Base-by-base conservation (phyloP, 768 basidiomycete species). In the Lyophyllum semitale region DNA sequence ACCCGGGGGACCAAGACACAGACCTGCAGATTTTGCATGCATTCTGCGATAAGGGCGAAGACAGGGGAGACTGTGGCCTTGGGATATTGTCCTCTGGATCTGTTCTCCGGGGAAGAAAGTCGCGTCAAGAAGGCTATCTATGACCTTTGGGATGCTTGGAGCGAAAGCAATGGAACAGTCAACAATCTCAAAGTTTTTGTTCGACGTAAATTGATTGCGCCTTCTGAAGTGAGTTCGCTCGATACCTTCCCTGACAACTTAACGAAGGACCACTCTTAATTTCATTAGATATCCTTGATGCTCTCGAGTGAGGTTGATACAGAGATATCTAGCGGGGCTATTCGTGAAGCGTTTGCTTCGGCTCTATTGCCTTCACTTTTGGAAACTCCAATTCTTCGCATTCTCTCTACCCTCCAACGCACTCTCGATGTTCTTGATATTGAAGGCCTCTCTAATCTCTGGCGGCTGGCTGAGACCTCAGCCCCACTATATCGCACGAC, bases 11-110 rank as follows among this genome's bases (percentile, higher is more conserved):
- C 84, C 60, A 98, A 98, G 76, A 76, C 77, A 7, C 72, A 70
- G 35, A 87, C 89, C 15, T 96, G 95, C 74, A 83, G 96, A 59
- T 95, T 93, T 69, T 95, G 93, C 68, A 91, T 98, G 88, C 93
- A 98, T 68, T 76, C 84, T 1, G 77, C 83, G 55, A 65, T 85
- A 64, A 84, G 76, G 66, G 63, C 68, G 22, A 62, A 67, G 30
- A 64, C 73, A 29, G 80, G 75, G 7, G 67, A 76, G 22, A 60
- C 63, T 47, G 67, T 74, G 22, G 65, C 76, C 17, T 71, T 67
- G 25, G 73, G 73, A 6, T 99, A 93, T 69, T 95, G 94, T 68
- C 95, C 96, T 3, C 74, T 99, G 53, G 96, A 99, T 71, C 76
- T 99, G 20, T 98, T 85, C 69, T 95, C 95, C 15, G 76, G 77